Evolutionary conservation across 495 filamentous ascomycete genomes (phyloP).

Genomic region (Articulospora tetracladia): DNA sequence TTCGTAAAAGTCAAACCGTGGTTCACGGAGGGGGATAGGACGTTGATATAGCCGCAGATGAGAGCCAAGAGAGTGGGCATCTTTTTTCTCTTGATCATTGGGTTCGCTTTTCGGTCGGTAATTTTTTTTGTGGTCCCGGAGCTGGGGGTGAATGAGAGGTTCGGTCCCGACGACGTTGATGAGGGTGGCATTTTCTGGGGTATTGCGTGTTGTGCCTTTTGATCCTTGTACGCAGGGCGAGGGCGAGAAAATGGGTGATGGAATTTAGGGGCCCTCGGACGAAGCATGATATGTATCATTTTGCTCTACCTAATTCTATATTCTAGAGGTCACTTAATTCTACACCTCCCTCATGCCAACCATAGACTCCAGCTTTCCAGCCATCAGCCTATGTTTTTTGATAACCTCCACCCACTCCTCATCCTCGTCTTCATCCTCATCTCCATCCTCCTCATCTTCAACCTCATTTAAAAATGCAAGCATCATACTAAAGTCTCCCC

Average conservation of each 20-base stretch:
- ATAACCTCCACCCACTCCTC: slow-evolving; percentile 90
- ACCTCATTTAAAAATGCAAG: slow-evolving; percentile 64
- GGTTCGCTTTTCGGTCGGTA: too few species aligned
- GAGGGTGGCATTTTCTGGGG: background rate
- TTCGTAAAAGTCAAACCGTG: too few species aligned
- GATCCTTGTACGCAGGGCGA: too few species aligned
- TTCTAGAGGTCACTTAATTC: background rate
- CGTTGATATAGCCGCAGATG: background rate
- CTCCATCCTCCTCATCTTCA: slow-evolving; percentile 51
- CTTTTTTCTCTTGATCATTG: too few species aligned
- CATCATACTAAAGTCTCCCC: slow-evolving; percentile 89
- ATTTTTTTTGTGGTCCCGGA: too few species aligned
- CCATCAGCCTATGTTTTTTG: slow-evolving; percentile 82
- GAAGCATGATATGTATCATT: background rate
- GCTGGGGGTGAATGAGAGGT: background rate
- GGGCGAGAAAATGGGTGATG: too few species aligned
- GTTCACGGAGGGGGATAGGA: background rate
- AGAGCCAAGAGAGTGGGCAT: background rate
- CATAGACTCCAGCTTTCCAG: slow-evolving; percentile 81
- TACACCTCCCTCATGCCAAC: slow-evolving; percentile 36
- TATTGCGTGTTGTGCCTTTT: background rate
- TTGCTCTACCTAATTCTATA: background rate
- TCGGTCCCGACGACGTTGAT: background rate
- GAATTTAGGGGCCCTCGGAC: background rate
- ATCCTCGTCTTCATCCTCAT: slow-evolving; percentile 49